phyloP scores from a whole-genome alignment of 345 rosid species.

The Raphanus sativus region DNA sequence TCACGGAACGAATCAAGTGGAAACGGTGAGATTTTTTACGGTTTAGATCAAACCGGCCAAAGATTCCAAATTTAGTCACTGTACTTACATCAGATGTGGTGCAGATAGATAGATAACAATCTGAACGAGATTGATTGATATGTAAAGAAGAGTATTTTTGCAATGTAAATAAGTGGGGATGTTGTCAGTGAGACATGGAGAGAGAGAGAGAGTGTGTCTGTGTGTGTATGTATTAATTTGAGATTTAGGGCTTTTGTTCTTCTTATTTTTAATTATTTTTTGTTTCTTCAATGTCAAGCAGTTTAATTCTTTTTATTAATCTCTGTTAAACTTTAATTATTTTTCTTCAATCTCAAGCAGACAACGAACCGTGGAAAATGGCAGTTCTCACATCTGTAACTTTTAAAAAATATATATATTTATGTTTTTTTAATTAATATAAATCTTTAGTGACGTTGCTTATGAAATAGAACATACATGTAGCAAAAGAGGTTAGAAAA shows the following conservation, averaged over 20 bases:
- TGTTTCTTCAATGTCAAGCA: background rate
- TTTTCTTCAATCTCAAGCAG: conserved; percentile 7
- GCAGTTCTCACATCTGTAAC: background rate
- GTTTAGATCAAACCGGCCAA: background rate
- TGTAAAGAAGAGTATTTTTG: conserved; percentile 21
- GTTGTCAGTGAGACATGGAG: conserved; percentile 18
- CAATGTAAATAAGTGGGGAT: background rate
- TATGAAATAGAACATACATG: background rate
- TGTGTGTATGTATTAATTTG: background rate
- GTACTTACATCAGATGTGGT: background rate
- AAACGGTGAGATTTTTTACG: background rate
- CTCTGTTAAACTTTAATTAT: too few relatives aligned
- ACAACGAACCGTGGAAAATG: conserved; percentile 25
- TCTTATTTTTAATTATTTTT: background rate
- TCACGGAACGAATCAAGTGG: conserved; percentile 39
- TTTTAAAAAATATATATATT: background rate
- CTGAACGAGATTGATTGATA: background rate
- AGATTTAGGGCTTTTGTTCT: conserved; percentile 21
- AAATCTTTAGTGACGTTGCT: background rate
- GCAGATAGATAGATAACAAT: background rate
- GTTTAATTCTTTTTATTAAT: background rate
- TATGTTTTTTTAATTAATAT: background rate
- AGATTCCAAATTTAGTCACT: background rate
- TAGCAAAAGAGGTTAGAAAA: background rate
- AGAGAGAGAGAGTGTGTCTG: conserved; percentile 11